Evolutionary conservation across 352 stramenopile genomes (phyloP).

Genomic region (Phytophthora idaei): DNA sequence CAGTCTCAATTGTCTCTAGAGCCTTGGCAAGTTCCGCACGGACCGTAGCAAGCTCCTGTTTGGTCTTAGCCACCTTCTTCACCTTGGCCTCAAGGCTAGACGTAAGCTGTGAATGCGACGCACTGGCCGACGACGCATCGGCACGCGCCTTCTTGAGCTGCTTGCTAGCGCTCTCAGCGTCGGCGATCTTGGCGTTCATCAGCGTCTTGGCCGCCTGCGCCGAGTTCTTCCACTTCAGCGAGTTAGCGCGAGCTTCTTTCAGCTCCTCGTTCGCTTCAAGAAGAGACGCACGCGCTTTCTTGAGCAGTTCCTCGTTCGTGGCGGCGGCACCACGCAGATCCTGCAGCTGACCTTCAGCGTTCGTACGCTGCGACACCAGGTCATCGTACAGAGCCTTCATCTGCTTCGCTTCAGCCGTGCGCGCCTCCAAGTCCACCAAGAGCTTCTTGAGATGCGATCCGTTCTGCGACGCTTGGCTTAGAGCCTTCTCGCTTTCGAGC

Average conservation of each 20-base stretch:
- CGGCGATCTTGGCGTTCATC: constrained; percentile 68
- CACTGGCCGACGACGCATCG: constrained; percentile 52
- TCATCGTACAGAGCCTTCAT: constrained; percentile 45
- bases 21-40: constrained; percentile 45
- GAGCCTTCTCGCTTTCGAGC: constrained; percentile 45
- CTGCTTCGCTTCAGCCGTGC: constrained; percentile 41
- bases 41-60: constrained; percentile 54
- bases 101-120: constrained; percentile 52
- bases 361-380: constrained; percentile 31
- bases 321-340: constrained; percentile 43
- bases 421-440: constrained; percentile 35
- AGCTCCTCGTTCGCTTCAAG: constrained; percentile 79
- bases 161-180: constrained; percentile 71
- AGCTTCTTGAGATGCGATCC: constrained; percentile 46
- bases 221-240: constrained; percentile 78
- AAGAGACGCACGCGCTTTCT: constrained; percentile 72
- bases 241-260: constrained; percentile 67
- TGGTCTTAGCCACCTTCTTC: constrained; percentile 71
- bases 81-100: constrained; percentile 71
- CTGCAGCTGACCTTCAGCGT: constrained; percentile 45
- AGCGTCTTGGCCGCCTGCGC: constrained; percentile 62
- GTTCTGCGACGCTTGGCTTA: constrained; percentile 35
- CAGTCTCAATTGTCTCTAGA: constrained; percentile 25
- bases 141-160: constrained; percentile 57
- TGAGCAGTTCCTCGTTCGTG: constrained; percentile 69